These are phyloP conservation scores for Emydomyces testavorans DNA, from an alignment of 2,329 filamentous ascomycete genomes.

Conservation along the genomic window DNA sequence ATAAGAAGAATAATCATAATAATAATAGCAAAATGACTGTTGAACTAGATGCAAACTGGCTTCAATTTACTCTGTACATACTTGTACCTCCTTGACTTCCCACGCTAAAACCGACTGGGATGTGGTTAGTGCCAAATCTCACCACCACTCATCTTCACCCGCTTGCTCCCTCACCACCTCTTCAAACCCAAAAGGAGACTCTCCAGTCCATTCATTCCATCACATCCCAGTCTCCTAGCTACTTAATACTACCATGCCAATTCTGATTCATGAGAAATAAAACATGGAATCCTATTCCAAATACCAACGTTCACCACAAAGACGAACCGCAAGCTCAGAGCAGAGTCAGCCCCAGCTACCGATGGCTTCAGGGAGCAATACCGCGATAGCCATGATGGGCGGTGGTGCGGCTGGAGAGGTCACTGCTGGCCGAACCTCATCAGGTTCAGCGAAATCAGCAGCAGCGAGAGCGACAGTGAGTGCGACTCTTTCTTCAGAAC, in stretches of 20 bases:
- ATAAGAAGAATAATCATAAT: no score
- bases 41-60: no score
- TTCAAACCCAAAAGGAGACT: not conserved
- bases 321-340: constrained; percentile 53
- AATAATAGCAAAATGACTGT: no score
- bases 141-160: constrained; percentile 1
- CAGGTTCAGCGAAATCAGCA: constrained; percentile 52
- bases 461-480: constrained; percentile 1
- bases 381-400: constrained; percentile 30
- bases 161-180: not conserved
- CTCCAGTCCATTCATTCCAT: not conserved
- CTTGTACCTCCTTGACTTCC: not conserved
- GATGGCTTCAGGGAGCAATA: constrained; percentile 31
- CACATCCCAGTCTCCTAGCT: no score
- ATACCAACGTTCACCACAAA: constrained; percentile 39
- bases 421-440: constrained; percentile 52
- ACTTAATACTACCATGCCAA: not conserved
- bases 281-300: constrained; percentile 8
- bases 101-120: constrained; percentile 9
- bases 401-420: constrained; percentile 22
- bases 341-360: constrained; percentile 45
- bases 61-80: no score
- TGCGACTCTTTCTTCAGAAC: not conserved
- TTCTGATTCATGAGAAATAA: not conserved
- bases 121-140: constrained; percentile 5